Evolutionary conservation across 2,329 filamentous ascomycete genomes (phyloP), one percentile per base, ranked within the genome.

Genomic region (Metarhizium guizhouense): DNA sequence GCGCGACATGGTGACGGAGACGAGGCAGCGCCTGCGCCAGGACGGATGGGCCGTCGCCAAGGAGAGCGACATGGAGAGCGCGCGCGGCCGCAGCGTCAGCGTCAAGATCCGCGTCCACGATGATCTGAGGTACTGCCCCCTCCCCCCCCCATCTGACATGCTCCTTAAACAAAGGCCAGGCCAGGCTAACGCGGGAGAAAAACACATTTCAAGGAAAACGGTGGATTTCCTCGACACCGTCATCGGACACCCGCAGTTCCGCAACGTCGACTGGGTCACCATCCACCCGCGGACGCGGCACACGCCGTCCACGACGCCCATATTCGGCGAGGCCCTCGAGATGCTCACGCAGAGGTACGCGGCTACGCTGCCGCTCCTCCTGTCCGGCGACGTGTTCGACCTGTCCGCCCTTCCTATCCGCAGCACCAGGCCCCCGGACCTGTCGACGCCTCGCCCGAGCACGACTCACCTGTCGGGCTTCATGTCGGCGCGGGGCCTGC

Each of bases 31-130:
- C 14, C 72, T 88, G 5, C 68, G 69, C 0, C 59, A 63, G 2
- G 79, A 82, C 36, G 83, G 82, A 1, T 84, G 79, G 76, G 73
- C 66, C 13, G 77, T 82, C 3, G 72, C 70, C 1, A 64, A 67
- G 58, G 69, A 76, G 58, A 63, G 67, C 61, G 71, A 81, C 58
- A 60, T 71, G n/a, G 67, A 74, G 14, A 75, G 65, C 50, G 68
- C 70, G 10, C 70, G 68, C 54, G 80, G 79, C 0, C 68, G 81
- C 57, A 85, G 81, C 61, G 79, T 89, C 13, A 87, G 84, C 65
- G 82, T 87, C 60, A 88, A 89, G 71, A 88, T 88, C 47, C 74
- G 86, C 3, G 78, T 89, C 6, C 84, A 87, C 64, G 78, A 79
- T 51, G 84, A 89, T 64, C 63, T 88, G 11, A 73, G 80, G 77